Conservation (phyloP, 1,284 basidiomycete species). For the Wallemia mellicola region DNA sequence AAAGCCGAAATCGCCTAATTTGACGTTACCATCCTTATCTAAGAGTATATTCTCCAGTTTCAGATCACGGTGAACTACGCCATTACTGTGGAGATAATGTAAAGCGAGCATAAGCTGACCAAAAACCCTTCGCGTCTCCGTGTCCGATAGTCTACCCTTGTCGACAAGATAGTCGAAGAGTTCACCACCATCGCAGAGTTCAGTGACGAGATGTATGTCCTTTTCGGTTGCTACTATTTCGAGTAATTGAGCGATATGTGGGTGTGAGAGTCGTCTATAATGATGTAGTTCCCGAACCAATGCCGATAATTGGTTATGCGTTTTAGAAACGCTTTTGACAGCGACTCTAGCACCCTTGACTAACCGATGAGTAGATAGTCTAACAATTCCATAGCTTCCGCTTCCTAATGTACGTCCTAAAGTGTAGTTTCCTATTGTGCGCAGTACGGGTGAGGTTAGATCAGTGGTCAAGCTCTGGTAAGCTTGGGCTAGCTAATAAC, state of each 20-base stretch:
- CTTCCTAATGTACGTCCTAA: not conserved
- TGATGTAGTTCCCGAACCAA: slow-evolving; percentile 94
- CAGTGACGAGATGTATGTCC: slow-evolving; percentile 86
- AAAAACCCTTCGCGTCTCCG: slow-evolving; percentile 50
- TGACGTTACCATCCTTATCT: slow-evolving; percentile 43
- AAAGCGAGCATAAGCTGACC: slow-evolving; percentile 62
- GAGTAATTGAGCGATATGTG: slow-evolving; percentile 76
- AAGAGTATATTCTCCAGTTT: slow-evolving; percentile 82
- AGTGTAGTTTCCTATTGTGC: not conserved
- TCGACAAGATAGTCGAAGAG: slow-evolving; percentile 83
- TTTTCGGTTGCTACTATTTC: slow-evolving; percentile 92
- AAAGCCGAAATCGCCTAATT: slow-evolving; percentile 88
- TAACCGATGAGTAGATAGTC: slow-evolving; percentile 10
- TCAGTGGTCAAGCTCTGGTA: not conserved
- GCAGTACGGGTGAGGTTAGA: not conserved
- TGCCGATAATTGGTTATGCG: slow-evolving; percentile 37
- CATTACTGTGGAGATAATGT: slow-evolving; percentile 37
- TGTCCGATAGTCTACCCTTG: slow-evolving; percentile 47
- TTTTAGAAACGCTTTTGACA: slow-evolving; percentile 92
- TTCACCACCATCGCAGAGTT: slow-evolving; percentile 83
- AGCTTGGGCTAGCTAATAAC: not conserved
- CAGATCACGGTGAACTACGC: slow-evolving; percentile 67
- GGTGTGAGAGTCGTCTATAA: slow-evolving; percentile 83
- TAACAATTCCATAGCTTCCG: slow-evolving; percentile 13
- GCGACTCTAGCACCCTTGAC: slow-evolving; percentile 34